phyloP scores from a whole-genome alignment of 768 basidiomycete genomes.

The Mrakia frigida region DNA sequence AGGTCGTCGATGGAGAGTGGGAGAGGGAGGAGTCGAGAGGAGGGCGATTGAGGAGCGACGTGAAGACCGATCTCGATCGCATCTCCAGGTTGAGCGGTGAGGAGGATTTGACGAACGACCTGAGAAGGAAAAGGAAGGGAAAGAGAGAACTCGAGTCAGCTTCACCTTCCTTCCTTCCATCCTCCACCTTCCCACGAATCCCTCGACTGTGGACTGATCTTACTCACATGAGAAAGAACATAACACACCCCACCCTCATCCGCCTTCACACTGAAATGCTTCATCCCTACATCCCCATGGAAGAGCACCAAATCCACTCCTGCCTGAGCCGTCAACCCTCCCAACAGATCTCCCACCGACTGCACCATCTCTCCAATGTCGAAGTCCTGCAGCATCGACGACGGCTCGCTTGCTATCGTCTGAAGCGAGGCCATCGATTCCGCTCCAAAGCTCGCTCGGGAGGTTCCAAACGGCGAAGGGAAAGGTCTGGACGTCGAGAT shows the following conservation, averaged over 20 bases:
- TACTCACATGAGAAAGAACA: conserved; percentile 74
- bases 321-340: conserved; percentile 63
- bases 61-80: conserved; percentile 76
- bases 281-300: conserved; percentile 81
- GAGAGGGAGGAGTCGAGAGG: conserved; percentile 25
- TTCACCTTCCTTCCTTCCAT: not conserved
- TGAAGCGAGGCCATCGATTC: conserved; percentile 13
- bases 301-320: conserved; percentile 88
- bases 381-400: conserved; percentile 56
- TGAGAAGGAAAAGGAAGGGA: conserved; percentile 42
- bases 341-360: conserved; percentile 77
- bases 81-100: conserved; percentile 64
- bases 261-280: conserved; percentile 76
- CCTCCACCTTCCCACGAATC: too few relatives aligned
- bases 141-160: not conserved
- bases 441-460: not conserved
- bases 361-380: conserved; percentile 89
- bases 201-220: not conserved
- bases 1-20: conserved; percentile 12
- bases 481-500: not conserved
- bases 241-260: conserved; percentile 80
- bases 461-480: not conserved
- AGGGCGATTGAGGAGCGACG: conserved; percentile 43
- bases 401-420: conserved; percentile 21
- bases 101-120: conserved; percentile 78